These are phyloP conservation scores for Saksenaea oblongispora DNA, from an alignment of 371 early-diverging fungal genomes.

Conservation along the genomic window DNA sequence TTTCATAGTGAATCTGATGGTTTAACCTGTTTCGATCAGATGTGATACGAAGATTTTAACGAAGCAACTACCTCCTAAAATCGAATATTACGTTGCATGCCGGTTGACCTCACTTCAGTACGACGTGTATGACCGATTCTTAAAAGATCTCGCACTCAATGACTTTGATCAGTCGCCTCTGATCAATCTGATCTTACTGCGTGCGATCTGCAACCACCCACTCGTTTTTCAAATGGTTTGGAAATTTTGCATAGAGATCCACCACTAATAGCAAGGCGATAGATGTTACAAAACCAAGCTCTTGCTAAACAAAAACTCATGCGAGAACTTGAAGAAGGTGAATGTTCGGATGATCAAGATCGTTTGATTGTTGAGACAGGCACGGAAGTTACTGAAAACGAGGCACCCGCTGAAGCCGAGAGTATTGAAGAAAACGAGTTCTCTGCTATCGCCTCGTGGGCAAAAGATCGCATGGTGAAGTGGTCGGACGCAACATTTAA, in stretches of 20 bases:
- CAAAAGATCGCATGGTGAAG: not conserved
- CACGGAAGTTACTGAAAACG: not conserved
- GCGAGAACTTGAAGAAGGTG: not conserved
- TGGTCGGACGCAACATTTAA: not conserved
- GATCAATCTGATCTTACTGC: slow-evolving; percentile 25
- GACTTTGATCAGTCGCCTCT: slow-evolving; percentile 9
- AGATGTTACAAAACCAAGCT: slow-evolving; percentile 7
- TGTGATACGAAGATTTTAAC: slow-evolving; percentile 52
- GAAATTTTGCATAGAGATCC: not conserved
- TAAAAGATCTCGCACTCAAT: slow-evolving; percentile 2
- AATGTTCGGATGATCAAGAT: not conserved
- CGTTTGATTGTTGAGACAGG: not conserved
- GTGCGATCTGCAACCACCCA: slow-evolving; percentile 76
- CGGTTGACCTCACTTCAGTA: slow-evolving; percentile 58
- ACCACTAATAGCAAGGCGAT: not conserved
- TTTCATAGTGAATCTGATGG: not conserved
- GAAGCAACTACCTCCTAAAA: slow-evolving; percentile 64
- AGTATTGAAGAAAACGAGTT: slow-evolving; percentile 1
- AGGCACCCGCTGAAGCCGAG: not conserved
- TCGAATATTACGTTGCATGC: slow-evolving; percentile 70
- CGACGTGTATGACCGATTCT: slow-evolving; percentile 44
- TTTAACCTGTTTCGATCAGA: slow-evolving; percentile 19
- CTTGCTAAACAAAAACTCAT: not conserved
- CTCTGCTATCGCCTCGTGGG: slow-evolving; percentile 1
- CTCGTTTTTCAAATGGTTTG: slow-evolving; percentile 49